Conservation (phyloP, 371 early-diverging fungal genomes). For the Coemansia sp. region DNA sequence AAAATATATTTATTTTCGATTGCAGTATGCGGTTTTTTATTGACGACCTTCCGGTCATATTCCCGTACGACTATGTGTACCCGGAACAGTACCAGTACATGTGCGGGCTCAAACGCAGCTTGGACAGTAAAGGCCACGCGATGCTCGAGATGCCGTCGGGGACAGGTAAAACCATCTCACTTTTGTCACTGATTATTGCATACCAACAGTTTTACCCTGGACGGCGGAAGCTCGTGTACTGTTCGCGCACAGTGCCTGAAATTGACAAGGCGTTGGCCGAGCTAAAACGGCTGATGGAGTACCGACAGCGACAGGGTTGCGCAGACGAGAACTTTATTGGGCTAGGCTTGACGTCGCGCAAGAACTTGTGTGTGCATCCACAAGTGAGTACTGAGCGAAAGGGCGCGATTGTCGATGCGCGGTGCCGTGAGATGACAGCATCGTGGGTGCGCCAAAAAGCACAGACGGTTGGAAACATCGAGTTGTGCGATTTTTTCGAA, state of each 20-base stretch:
- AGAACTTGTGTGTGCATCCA: conserved; percentile 95
- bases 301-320: conserved; percentile 65
- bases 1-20: too few relatives aligned
- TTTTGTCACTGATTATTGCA: conserved; percentile 96
- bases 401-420: conserved; percentile 86
- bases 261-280: conserved; percentile 99
- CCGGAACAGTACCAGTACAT: conserved; percentile 99
- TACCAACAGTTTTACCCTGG: conserved; percentile 92
- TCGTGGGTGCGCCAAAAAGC: conserved; percentile 90
- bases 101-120: conserved; percentile 88
- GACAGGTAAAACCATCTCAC: conserved; percentile 98
- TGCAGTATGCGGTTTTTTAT: conserved; percentile 66
- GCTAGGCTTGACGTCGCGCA: conserved; percentile 92
- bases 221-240: conserved; percentile 95
- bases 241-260: conserved; percentile 98
- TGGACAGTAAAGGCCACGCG: conserved; percentile 79
- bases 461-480: conserved; percentile 56
- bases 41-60: conserved; percentile 93
- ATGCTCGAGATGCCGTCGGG: conserved; percentile 99
- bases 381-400: conserved; percentile 80
- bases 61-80: conserved; percentile 99
- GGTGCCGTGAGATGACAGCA: conserved; percentile 90
- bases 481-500: conserved; percentile 85
- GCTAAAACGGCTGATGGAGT: conserved; percentile 89
- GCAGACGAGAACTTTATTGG: conserved; percentile 85